Conservation (phyloP, 1,139 yeast species). For the Magnusiomyces ingens region DNA sequence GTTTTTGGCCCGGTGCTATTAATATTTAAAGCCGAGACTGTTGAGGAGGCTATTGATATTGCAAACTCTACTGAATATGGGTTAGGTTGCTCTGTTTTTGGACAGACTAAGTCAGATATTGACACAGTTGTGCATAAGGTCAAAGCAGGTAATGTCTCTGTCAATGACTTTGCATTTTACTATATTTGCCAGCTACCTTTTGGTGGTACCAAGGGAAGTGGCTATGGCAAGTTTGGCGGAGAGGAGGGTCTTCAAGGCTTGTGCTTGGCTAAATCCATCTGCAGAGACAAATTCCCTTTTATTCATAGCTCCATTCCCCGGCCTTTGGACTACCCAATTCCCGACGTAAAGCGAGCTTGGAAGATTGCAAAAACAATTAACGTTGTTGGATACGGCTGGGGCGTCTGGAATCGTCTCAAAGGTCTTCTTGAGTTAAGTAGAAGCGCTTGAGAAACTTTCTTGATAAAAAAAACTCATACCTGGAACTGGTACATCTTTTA, state of each 20-base stretch:
- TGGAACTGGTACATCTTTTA: no score
- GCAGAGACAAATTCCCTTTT: slow-evolving; percentile 74
- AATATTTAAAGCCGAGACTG: slow-evolving; percentile 59
- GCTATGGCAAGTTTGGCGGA: slow-evolving; percentile 96
- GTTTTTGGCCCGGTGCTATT: slow-evolving; percentile 89
- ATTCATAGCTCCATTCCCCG: slow-evolving; percentile 75
- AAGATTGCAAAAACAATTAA: slow-evolving; percentile 73
- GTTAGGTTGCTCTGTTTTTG: slow-evolving; percentile 85
- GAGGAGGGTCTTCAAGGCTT: slow-evolving; percentile 90
- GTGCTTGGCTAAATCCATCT: slow-evolving; percentile 77
- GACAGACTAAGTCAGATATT: slow-evolving; percentile 46
- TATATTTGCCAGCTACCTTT: slow-evolving; percentile 94
- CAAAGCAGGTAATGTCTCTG: slow-evolving; percentile 85
- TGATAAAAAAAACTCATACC: no score
- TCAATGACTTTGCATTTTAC: slow-evolving; percentile 93
- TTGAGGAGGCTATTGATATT: slow-evolving; percentile 64
- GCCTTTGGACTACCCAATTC: slow-evolving; percentile 85
- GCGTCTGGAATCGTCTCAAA: slow-evolving; percentile 60
- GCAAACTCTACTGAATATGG: slow-evolving; percentile 90
- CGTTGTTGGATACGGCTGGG: slow-evolving; percentile 71
- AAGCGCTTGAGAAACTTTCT: slow-evolving; percentile 5
- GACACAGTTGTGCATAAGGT: slow-evolving; percentile 57
- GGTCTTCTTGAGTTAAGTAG: slow-evolving; percentile 41
- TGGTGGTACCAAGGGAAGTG: slow-evolving; percentile 89
- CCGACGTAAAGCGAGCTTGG: slow-evolving; percentile 80